phyloP scores from a whole-genome alignment of 768 basidiomycete species.

The Russula griseocarnosa region DNA sequence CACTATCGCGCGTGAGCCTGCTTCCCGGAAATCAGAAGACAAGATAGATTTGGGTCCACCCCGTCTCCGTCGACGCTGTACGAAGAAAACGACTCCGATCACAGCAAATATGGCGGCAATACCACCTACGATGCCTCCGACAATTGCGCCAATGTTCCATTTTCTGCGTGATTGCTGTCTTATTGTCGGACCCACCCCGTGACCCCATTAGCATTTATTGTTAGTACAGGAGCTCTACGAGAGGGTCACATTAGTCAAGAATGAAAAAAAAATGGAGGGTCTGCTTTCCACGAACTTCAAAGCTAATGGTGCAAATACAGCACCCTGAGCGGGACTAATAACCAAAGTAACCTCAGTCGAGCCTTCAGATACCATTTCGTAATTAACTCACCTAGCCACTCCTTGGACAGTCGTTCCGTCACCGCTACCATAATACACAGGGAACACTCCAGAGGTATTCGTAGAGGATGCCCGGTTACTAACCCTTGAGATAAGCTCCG shows the following conservation, averaged over 20 bases:
- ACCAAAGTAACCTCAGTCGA: not conserved
- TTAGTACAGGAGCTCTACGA: not conserved
- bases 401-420: slow-evolving; percentile 8
- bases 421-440: slow-evolving; percentile 3
- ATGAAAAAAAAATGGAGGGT: not conserved
- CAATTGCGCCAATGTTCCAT: slow-evolving; percentile 14
- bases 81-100: slow-evolving; percentile 6
- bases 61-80: slow-evolving; percentile 13
- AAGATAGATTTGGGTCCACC: not conserved
- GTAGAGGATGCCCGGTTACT: slow-evolving; percentile 17
- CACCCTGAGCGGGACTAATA: slow-evolving; percentile 30
- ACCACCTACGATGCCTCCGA: slow-evolving; percentile 23
- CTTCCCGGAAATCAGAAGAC: not conserved
- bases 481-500: slow-evolving; percentile 17
- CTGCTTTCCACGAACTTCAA: slow-evolving; percentile 25
- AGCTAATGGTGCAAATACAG: slow-evolving; percentile 30
- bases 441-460: slow-evolving; percentile 13
- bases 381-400: slow-evolving; percentile 20
- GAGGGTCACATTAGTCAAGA: not conserved
- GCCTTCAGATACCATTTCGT: not conserved
- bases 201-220: not conserved
- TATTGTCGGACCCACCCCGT: too few relatives aligned
- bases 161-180: not conserved
- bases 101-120: slow-evolving; percentile 4
- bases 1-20: not conserved